Evolutionary conservation across 2,329 filamentous ascomycete genomes (phyloP).

Genomic region (Lachnellula cervina): DNA sequence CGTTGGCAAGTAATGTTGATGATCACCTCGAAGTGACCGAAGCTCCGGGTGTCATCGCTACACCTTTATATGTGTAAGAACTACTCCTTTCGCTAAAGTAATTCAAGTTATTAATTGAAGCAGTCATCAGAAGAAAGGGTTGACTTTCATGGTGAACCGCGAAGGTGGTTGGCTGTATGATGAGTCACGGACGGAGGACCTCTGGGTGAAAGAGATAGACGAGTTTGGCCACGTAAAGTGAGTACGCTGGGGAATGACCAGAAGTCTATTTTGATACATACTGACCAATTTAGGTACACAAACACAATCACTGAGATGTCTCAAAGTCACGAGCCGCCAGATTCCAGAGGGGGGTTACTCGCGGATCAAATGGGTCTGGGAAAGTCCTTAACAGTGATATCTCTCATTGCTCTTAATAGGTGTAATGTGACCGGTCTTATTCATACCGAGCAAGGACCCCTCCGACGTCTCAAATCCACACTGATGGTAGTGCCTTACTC

Average conservation of each 20-base stretch:
- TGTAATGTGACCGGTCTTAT: not conserved
- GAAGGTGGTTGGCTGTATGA: constrained; percentile 35
- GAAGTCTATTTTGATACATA: constrained; percentile 34
- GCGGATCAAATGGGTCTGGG: constrained; percentile 56
- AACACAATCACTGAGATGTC: constrained; percentile 76
- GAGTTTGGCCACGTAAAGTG: constrained; percentile 31
- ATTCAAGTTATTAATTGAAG: not conserved
- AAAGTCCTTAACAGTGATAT: constrained; percentile 45
- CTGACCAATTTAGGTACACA: constrained; percentile 48
- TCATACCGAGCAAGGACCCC: not conserved
- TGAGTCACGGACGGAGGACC: not conserved
- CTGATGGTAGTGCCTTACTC: constrained; percentile 41
- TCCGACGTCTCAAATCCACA: constrained; percentile 33
- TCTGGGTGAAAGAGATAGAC: constrained; percentile 22
- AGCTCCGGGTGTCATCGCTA: constrained; percentile 3
- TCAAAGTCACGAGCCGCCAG: constrained; percentile 51
- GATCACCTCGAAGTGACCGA: constrained; percentile 5
- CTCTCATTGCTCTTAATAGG: constrained; percentile 34
- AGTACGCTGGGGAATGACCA: constrained; percentile 1
- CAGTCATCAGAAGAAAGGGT: constrained; percentile 37
- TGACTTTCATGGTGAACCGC: constrained; percentile 36
- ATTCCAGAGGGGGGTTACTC: constrained; percentile 55
- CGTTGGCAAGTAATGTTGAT: not conserved
- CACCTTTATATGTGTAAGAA: constrained; percentile 6
- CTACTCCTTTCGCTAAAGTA: not conserved